Base-by-base conservation (phyloP, 2,329 filamentous ascomycete species). In the Colletotrichum scovillei region DNA sequence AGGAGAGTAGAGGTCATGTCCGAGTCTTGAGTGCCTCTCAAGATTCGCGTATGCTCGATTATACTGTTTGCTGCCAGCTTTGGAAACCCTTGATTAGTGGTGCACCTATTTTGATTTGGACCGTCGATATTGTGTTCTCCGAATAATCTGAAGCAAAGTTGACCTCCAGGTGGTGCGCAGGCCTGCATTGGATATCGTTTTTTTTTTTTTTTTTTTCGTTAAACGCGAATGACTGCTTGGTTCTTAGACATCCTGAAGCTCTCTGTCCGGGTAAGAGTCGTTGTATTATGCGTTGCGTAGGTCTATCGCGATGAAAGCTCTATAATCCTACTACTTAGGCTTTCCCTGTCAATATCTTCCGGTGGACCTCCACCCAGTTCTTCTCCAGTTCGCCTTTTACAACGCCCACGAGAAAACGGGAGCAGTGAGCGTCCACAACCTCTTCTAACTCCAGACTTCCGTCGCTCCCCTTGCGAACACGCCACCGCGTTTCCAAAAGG, bases 401-500 rank as follows among this genome's bases (percentile, higher is more conserved):
- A 26, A 88, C 80, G 1, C 84, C 81, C 5, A 88, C 74, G 63
- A 90, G 76, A 28, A 90, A 76, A 67, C 84, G 84, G 24, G 87
- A 88, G 77, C 87, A 89, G 56, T 78, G 82, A 72, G 90, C 87
- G 14, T 80, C 76, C 30, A 87, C 81, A 16, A 86, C 84, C 79
- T 90, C 88, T 4, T 86, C 82, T 63, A 90, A 74, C 76, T 86
- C 85, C 38, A 85, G 75, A 12, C 72, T 77, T 16, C 77, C 81
- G n/a, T 77, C 79, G 3, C 72, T 77, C 2, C 59, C 75, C 72
- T 80, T 82, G 46, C 77, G 76, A 55, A 82, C 78, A 35, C 81
- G 76, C 88, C 88, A 90, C 14, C 83, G 77, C 19, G 88, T 88
- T 78, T 90, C 88, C 84, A 90, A 86, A 1, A 86, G 80, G 38